A percentile compares a stretch with the other conserved stretches of the same genome.
Evolutionary conservation across 768 basidiomycete genomes (phyloP).

Genomic region (Hortiboletus flavorubellus): DNA sequence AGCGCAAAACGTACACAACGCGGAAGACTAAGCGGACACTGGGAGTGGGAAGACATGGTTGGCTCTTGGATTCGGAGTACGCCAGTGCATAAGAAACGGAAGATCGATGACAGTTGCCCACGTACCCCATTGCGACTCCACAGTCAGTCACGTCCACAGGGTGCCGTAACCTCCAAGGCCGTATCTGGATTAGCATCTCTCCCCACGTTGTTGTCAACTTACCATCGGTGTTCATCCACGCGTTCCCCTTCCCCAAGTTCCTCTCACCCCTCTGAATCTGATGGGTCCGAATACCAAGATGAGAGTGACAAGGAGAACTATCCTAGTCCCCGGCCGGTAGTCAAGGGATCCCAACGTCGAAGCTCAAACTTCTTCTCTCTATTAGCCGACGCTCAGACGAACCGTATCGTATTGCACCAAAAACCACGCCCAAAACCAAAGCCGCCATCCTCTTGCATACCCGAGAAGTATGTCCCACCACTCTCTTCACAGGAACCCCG

Average conservation of each 20-base stretch:
- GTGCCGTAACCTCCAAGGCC: neutral
- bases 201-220: neutral
- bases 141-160: neutral
- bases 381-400: constrained; percentile 38
- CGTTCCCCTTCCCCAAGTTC: constrained; percentile 10
- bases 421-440: constrained; percentile 5
- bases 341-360: constrained; percentile 14
- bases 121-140: neutral
- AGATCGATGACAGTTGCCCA: constrained; percentile 2
- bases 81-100: constrained; percentile 28
- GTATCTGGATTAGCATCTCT: neutral
- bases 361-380: constrained; percentile 38
- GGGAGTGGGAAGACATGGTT: constrained; percentile 49
- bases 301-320: constrained; percentile 23
- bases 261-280: constrained; percentile 10
- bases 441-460: constrained; percentile 11
- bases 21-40: constrained; percentile 30
- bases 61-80: constrained; percentile 44
- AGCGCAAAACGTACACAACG: constrained; percentile 4
- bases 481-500: constrained; percentile 6
- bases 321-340: constrained; percentile 1
- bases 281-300: constrained; percentile 22
- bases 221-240: neutral
- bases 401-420: constrained; percentile 35
- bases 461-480: constrained; percentile 12